Base-by-base conservation (phyloP, 805 yeast species). In the Candida coleopterorum region DNA sequence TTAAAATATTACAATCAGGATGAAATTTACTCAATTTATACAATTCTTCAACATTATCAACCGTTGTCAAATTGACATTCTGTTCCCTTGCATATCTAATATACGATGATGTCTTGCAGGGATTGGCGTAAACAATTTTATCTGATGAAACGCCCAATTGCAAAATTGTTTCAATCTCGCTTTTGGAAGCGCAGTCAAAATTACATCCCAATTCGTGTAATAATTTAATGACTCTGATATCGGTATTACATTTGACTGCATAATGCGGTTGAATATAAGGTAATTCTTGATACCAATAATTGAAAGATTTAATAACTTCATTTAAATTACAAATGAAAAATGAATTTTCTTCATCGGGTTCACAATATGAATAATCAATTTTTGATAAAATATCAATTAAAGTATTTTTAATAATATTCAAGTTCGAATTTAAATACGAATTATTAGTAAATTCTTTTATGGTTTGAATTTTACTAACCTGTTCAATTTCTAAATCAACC, bases 161-260 rank as follows among this genome's bases (percentile, higher is more conserved):
- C 44, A 86, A 64, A 35, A 86, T 73, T 29, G 65, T 62, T 37
- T 80, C 81, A 50, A 90, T 86, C 63, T 90, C 98, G 44, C 72
- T 72, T 52, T 81, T 78, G 16, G 96, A 85, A 4, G 97, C 97
- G 64, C 98, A 90, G 58, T 90, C 98, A 53, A 90, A 90, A 40
- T 82, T 81, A 36, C 79, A 72, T 18, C 93, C 95, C 44, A 80
- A 59, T 3, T 61, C 43, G 2, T 76, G 78, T 47, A 90, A 69
- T 20, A 72, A 57, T 33, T 62, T 53, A 44, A 90, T 56, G 9
- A 90, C 77, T 38, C 63, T 63, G 6, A 63, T 48, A 54, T 87
- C 80, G 25, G 88, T 83, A 67, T 90, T 90, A 65, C 97, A 90
- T 62, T 90, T 90, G 48, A 90, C 93, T 14, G 98, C 98, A 60